Conservation (phyloP, 208 protist genomes). For the Porcisia deanei region DNA sequence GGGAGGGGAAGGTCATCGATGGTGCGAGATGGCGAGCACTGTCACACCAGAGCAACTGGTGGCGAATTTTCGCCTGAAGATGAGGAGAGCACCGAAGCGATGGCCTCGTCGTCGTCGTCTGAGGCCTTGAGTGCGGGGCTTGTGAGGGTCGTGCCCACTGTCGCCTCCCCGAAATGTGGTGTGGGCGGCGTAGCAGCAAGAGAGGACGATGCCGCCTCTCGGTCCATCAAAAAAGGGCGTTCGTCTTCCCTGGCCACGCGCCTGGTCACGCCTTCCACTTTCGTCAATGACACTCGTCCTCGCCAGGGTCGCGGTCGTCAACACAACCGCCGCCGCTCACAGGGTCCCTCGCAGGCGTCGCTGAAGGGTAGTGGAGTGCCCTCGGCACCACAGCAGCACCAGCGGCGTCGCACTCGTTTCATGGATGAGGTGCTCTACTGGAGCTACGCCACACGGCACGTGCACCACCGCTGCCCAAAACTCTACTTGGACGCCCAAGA, state of each 20-base stretch:
- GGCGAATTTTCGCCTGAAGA: slow-evolving; percentile 7
- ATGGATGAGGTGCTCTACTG: slow-evolving; percentile 41
- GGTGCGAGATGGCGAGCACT: neutral
- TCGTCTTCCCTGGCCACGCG: neutral
- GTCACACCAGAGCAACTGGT: neutral
- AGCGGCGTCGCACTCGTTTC: slow-evolving; percentile 23
- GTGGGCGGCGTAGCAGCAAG: neutral
- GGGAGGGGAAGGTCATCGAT: neutral
- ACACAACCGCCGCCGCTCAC: slow-evolving; percentile 3
- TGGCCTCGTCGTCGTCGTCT: slow-evolving; percentile 12
- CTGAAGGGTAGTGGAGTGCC: neutral
- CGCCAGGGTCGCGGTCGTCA: neutral
- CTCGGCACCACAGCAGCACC: neutral
- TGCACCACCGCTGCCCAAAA: slow-evolving; percentile 53
- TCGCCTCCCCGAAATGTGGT: neutral
- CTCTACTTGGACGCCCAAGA: slow-evolving; percentile 43
- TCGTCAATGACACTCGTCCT: slow-evolving; percentile 1
- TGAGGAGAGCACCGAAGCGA: slow-evolving; percentile 5
- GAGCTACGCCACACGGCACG: slow-evolving; percentile 48
- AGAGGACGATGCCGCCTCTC: neutral
- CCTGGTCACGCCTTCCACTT: neutral
- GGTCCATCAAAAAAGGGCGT: neutral
- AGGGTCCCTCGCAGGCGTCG: neutral
- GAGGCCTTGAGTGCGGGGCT: slow-evolving; percentile 11
- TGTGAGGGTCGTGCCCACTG: slow-evolving; percentile 14